A percentile compares a stretch with the other conserved stretches of the same genome.
Conservation (phyloP, 768 basidiomycete genomes). For the Boletus speciosus region DNA sequence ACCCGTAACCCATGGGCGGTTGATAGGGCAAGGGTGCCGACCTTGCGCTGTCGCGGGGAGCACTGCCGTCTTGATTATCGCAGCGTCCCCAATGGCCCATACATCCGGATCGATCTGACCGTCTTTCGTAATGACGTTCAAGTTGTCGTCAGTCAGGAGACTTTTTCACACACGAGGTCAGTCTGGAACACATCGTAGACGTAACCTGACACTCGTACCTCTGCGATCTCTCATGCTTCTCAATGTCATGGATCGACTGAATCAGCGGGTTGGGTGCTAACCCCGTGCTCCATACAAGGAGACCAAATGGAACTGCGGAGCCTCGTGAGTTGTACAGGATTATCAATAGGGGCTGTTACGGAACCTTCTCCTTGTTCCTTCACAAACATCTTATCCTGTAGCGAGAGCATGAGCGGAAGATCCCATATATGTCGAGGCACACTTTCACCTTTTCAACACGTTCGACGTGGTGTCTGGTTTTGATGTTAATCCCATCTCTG, state of each 20-base stretch:
- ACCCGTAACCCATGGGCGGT: slow-evolving; percentile 20
- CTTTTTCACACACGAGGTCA: slow-evolving; percentile 24
- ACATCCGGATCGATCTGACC: slow-evolving; percentile 61
- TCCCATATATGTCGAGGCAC: slow-evolving; percentile 5
- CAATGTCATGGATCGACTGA: slow-evolving; percentile 51
- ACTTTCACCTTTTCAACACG: slow-evolving; percentile 53
- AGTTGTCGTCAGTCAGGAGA: slow-evolving; percentile 50
- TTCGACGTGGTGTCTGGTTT: slow-evolving; percentile 72
- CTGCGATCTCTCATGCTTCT: slow-evolving; percentile 58
- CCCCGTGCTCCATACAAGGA: slow-evolving; percentile 88
- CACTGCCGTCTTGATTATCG: slow-evolving; percentile 49
- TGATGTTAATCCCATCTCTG: slow-evolving; percentile 70
- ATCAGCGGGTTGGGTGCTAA: slow-evolving; percentile 80
- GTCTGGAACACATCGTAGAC: slow-evolving; percentile 31
- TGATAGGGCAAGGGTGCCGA: slow-evolving; percentile 22
- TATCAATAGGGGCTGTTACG: slow-evolving; percentile 1
- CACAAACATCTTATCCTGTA: slow-evolving; percentile 62
- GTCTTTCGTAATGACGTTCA: slow-evolving; percentile 58
- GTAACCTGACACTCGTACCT: slow-evolving; percentile 34
- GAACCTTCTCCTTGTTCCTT: slow-evolving; percentile 70
- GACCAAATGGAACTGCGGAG: slow-evolving; percentile 66
- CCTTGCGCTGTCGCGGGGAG: slow-evolving; percentile 88
- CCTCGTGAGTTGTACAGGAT: slow-evolving; percentile 4
- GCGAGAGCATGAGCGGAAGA: slow-evolving; percentile 4
- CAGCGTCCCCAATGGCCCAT: slow-evolving; percentile 81